Evolutionary conservation across 2,329 filamentous ascomycete species (phyloP).

Genomic region (Fusarium floridanum): DNA sequence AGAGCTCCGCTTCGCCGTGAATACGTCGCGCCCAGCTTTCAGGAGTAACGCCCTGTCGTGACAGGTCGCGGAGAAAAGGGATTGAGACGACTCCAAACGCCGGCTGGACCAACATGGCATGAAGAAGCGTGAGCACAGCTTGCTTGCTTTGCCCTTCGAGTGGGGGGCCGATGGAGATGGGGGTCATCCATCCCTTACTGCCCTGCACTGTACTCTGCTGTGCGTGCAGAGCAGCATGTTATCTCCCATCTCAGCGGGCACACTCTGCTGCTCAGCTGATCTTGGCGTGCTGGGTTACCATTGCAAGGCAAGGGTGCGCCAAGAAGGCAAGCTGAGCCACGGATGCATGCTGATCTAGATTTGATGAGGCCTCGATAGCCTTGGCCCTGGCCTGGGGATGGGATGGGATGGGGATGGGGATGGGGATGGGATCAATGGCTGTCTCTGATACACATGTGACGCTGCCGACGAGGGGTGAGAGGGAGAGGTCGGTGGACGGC

Average conservation of each 20-base stretch:
- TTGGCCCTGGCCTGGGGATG: not conserved
- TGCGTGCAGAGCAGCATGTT: conserved; percentile 22
- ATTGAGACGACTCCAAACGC: not conserved
- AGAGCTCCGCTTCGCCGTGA: conserved; percentile 13
- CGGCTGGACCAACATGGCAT: not conserved
- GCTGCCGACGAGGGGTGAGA: too few relatives aligned
- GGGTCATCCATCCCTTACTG: not conserved
- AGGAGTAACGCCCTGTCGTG: conserved; percentile 5
- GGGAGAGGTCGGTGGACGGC: too few relatives aligned
- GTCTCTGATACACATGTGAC: too few relatives aligned
- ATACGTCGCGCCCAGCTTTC: conserved; percentile 17
- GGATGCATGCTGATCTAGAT: conserved; percentile 11
- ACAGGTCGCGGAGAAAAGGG: conserved; percentile 19
- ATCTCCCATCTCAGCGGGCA: conserved; percentile 26
- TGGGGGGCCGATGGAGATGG: conserved; percentile 18
- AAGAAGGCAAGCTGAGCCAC: not conserved
- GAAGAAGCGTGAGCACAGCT: conserved; percentile 22
- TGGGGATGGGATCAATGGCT: too few relatives aligned
- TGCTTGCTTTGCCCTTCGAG: conserved; percentile 23
- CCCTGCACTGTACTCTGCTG: not conserved
- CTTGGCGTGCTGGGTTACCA: conserved; percentile 22
- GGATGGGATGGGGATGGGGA: not conserved
- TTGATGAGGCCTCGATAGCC: conserved; percentile 8
- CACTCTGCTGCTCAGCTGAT: conserved; percentile 18
- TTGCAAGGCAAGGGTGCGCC: conserved; percentile 12